phyloP scores from a whole-genome alignment of 192 early-diverging fungal species.

The Backusella macrospora region DNA sequence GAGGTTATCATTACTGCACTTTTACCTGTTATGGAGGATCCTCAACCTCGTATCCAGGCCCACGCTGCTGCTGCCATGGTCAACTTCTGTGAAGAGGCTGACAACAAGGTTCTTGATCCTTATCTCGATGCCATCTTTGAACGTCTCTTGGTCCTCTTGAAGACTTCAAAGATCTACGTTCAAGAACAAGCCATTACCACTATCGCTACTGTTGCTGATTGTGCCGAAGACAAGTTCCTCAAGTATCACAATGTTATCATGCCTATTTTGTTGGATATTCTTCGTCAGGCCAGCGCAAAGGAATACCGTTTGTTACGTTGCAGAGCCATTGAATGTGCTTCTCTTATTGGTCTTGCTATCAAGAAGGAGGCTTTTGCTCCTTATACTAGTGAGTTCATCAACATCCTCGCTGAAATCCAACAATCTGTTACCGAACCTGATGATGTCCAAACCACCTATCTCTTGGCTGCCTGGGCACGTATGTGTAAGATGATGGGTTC shows the following conservation, averaged over 20 bases:
- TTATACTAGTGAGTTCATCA: slow-evolving; percentile 79
- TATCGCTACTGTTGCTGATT: slow-evolving; percentile 95
- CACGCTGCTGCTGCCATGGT: slow-evolving; percentile 97
- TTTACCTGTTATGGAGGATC: slow-evolving; percentile 87
- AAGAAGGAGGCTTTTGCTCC: slow-evolving; percentile 86
- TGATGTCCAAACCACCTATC: slow-evolving; percentile 91
- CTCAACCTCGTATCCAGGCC: slow-evolving; percentile 87
- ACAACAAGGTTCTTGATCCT: slow-evolving; percentile 81
- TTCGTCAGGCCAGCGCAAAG: slow-evolving; percentile 80
- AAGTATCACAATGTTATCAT: slow-evolving; percentile 95
- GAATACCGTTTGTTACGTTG: slow-evolving; percentile 92
- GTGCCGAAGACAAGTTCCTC: slow-evolving; percentile 86
- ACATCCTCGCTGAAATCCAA: slow-evolving; percentile 83
- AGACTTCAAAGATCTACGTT: slow-evolving; percentile 86
- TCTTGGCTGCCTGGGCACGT: slow-evolving; percentile 95
- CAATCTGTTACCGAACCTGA: slow-evolving; percentile 81
- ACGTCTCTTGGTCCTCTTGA: slow-evolving; percentile 81
- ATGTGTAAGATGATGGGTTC: slow-evolving; percentile 92
- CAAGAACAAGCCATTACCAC: slow-evolving; percentile 99
- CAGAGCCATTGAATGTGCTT: slow-evolving; percentile 98
- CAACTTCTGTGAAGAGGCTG: slow-evolving; percentile 93
- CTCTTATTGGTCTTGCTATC: slow-evolving; percentile 91
- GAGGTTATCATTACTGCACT: slow-evolving; percentile 72
- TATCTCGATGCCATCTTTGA: slow-evolving; percentile 91
- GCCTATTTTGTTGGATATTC: slow-evolving; percentile 91